phyloP scores from a whole-genome alignment of 2,329 filamentous ascomycete genomes.

The Colletotrichum theobromicola region DNA sequence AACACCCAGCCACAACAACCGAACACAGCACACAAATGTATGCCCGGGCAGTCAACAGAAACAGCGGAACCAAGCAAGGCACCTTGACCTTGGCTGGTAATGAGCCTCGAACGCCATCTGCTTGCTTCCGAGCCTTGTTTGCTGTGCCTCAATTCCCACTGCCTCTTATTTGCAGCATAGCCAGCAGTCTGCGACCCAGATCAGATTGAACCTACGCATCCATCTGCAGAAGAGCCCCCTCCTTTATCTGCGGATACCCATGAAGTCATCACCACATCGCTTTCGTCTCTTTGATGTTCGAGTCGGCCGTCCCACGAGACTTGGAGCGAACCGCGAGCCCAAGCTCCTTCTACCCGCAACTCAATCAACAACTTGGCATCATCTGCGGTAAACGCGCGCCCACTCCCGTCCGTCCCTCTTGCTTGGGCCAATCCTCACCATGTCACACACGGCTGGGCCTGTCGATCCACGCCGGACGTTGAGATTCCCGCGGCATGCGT shows the following conservation, averaged over 20 bases:
- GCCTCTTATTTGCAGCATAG: background rate
- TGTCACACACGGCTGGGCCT: background rate
- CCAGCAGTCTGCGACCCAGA: background rate
- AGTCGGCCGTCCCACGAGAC: background rate
- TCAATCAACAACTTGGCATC: background rate
- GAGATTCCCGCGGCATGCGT: background rate
- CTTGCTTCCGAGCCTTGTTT: background rate
- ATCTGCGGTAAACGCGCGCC: background rate
- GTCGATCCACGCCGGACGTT: constrained; percentile 2
- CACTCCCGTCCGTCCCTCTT: background rate
- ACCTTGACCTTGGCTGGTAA: background rate
- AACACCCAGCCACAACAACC: background rate
- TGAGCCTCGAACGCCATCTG: background rate
- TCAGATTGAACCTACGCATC: background rate
- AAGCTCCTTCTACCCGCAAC: background rate
- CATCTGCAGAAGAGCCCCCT: background rate
- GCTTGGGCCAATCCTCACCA: background rate
- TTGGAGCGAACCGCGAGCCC: background rate
- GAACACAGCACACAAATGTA: background rate
- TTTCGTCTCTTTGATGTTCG: background rate
- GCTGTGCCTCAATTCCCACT: background rate
- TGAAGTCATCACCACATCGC: background rate
- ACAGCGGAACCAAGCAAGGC: background rate
- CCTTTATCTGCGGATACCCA: background rate
- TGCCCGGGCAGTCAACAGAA: background rate